Percentiles rank a stretch among this genome's conserved stretches.
Evolutionary conservation across 129 eudicot genomes (phyloP).

Genomic region (Centaurea solstitialis): DNA sequence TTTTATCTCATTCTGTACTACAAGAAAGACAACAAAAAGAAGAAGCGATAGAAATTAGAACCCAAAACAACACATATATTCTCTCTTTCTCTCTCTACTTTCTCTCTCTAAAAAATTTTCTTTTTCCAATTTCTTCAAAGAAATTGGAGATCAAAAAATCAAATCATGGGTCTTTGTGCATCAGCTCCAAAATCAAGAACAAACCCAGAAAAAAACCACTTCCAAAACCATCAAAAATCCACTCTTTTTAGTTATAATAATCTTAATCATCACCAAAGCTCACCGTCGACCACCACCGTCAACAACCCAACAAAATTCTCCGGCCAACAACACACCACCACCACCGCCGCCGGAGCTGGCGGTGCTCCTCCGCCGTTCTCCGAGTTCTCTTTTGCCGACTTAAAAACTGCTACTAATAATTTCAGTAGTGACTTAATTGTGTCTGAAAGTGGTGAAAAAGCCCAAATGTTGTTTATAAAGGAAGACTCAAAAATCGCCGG

Average conservation of each 20-base stretch:
- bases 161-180: slow-evolving; percentile 64
- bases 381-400: slow-evolving; percentile 53
- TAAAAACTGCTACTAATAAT: slow-evolving; percentile 60
- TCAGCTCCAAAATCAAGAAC: slow-evolving; percentile 51
- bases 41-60: slow-evolving; percentile 36
- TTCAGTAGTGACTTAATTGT: slow-evolving; percentile 58
- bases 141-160: neutral
- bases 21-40: slow-evolving; percentile 26
- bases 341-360: slow-evolving; percentile 22
- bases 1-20: slow-evolving; percentile 30
- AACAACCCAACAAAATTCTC: slow-evolving; percentile 34
- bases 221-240: slow-evolving; percentile 20
- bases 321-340: slow-evolving; percentile 29
- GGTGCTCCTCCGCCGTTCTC: slow-evolving; percentile 37
- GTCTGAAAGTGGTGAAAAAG: slow-evolving; percentile 68
- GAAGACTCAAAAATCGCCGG: slow-evolving; percentile 54
- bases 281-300: slow-evolving; percentile 20
- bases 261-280: neutral
- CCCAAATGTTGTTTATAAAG: slow-evolving; percentile 76
- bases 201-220: slow-evolving; percentile 46
- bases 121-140: neutral
- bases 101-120: slow-evolving; percentile 5
- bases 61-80: slow-evolving; percentile 26
- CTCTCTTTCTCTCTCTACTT: slow-evolving; percentile 19
- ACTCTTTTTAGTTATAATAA: slow-evolving; percentile 20